phyloP scores from a whole-genome alignment of 768 basidiomycete species.

The Kwoniella bestiolae region DNA sequence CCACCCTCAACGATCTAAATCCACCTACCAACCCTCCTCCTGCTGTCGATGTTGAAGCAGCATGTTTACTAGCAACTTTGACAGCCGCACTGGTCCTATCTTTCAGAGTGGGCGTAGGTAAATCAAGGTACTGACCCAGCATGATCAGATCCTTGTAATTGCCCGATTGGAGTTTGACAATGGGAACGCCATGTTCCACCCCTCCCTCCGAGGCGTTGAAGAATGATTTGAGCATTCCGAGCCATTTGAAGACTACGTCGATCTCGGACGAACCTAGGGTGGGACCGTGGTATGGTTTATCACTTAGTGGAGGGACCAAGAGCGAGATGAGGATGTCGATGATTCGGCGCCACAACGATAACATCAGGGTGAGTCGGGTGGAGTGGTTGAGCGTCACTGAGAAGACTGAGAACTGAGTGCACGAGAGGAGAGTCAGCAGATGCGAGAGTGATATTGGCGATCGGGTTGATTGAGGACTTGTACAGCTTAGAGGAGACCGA shows the following conservation, averaged over 20 bases:
- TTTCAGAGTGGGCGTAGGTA: constrained; percentile 48
- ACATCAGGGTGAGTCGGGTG: constrained; percentile 40
- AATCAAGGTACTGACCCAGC: constrained; percentile 55
- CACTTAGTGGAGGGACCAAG: constrained; percentile 54
- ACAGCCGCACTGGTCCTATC: constrained; percentile 50
- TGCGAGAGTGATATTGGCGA: no score
- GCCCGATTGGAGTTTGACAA: constrained; percentile 40
- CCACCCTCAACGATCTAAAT: constrained; percentile 11
- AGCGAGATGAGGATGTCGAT: constrained; percentile 52
- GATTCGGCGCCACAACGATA: constrained; percentile 49
- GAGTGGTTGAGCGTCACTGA: constrained; percentile 44
- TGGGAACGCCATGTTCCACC: constrained; percentile 53
- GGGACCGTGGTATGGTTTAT: constrained; percentile 34
- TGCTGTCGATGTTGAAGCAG: not conserved
- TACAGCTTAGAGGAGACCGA: not conserved
- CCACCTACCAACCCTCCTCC: constrained; percentile 15
- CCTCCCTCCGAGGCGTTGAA: constrained; percentile 55
- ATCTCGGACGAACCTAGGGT: constrained; percentile 35
- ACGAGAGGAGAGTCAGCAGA: not conserved
- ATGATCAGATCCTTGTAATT: constrained; percentile 54
- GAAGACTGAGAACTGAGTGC: constrained; percentile 57
- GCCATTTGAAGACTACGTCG: constrained; percentile 57
- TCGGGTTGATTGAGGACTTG: no score
- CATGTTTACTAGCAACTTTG: constrained; percentile 37
- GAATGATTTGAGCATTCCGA: constrained; percentile 54